phyloP scores from a whole-genome alignment of 129 eudicot species.

The Flaveria bidentis region DNA sequence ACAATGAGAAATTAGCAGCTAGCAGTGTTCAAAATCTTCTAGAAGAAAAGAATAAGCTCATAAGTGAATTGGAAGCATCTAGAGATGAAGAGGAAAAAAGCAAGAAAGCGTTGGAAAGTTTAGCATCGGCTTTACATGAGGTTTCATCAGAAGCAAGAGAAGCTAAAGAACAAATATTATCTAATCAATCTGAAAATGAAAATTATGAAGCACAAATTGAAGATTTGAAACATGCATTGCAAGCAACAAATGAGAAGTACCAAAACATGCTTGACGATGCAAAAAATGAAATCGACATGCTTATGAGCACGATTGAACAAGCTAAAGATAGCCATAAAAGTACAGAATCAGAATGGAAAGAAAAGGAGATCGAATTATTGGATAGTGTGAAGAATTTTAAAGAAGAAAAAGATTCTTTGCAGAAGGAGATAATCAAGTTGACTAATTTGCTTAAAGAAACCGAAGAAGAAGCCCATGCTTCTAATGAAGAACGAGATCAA shows the following conservation, averaged over 20 bases:
- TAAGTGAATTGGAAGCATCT: slow-evolving; percentile 61
- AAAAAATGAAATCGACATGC: slow-evolving; percentile 65
- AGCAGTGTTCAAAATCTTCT: slow-evolving; percentile 64
- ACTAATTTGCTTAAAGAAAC: slow-evolving; percentile 54
- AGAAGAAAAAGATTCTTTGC: slow-evolving; percentile 56
- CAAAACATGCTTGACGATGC: slow-evolving; percentile 78
- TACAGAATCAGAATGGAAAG: slow-evolving; percentile 71
- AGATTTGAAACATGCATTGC: slow-evolving; percentile 65
- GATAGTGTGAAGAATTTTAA: slow-evolving; percentile 45
- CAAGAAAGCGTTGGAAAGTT: slow-evolving; percentile 92
- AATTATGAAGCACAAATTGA: slow-evolving; percentile 61
- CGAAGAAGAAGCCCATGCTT: slow-evolving; percentile 53
- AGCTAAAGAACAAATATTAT: slow-evolving; percentile 69
- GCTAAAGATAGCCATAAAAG: slow-evolving; percentile 48
- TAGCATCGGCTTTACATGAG: slow-evolving; percentile 93
- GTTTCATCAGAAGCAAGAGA: slow-evolving; percentile 89
- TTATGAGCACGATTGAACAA: slow-evolving; percentile 53
- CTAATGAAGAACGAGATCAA: slow-evolving; percentile 56
- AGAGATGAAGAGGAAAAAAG: slow-evolving; percentile 86
- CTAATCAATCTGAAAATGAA: slow-evolving; percentile 65
- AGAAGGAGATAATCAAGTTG: slow-evolving; percentile 49
- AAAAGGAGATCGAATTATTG: slow-evolving; percentile 55
- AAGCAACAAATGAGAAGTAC: slow-evolving; percentile 68
- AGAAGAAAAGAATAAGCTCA: slow-evolving; percentile 77
- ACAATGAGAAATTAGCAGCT: slow-evolving; percentile 86